Conservation (phyloP, 2,329 filamentous ascomycete genomes). For the Parafenestella ontariensis region DNA sequence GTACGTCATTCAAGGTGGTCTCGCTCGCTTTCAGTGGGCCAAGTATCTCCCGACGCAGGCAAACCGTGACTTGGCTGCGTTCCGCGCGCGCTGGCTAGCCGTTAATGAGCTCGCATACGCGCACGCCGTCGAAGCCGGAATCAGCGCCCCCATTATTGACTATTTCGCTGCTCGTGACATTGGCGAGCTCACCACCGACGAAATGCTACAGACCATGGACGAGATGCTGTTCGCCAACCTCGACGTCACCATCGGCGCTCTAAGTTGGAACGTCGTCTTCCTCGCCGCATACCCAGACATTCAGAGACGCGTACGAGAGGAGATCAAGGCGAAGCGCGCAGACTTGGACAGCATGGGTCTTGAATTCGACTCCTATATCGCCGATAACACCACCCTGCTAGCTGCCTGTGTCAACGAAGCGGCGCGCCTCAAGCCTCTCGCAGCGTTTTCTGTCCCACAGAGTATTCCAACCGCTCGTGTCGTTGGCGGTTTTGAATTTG, state of each 20-base stretch:
- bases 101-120: conserved; percentile 43
- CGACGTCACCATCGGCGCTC: conserved; percentile 54
- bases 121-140: conserved; percentile 3
- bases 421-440: conserved; percentile 48
- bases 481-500: conserved; percentile 33
- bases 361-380: conserved; percentile 1
- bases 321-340: conserved; percentile 20
- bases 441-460: conserved; percentile 53
- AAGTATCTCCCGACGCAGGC: conserved; percentile 35
- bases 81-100: conserved; percentile 19
- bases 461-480: conserved; percentile 43
- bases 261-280: conserved; percentile 55
- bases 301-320: conserved; percentile 39
- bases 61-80: conserved; percentile 27
- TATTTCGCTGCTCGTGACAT: neutral
- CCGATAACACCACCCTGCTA: conserved; percentile 5
- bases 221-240: conserved; percentile 58
- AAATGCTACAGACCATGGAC: conserved; percentile 51
- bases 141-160: conserved; percentile 18
- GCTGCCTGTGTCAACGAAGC: conserved; percentile 50
- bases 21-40: conserved; percentile 34
- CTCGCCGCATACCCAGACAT: conserved; percentile 47
- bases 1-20: conserved; percentile 46
- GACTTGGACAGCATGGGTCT: conserved; percentile 1
- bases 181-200: conserved; percentile 1